Conservation (phyloP, 1,284 basidiomycete genomes). For the Cryptococcus sp. region DNA sequence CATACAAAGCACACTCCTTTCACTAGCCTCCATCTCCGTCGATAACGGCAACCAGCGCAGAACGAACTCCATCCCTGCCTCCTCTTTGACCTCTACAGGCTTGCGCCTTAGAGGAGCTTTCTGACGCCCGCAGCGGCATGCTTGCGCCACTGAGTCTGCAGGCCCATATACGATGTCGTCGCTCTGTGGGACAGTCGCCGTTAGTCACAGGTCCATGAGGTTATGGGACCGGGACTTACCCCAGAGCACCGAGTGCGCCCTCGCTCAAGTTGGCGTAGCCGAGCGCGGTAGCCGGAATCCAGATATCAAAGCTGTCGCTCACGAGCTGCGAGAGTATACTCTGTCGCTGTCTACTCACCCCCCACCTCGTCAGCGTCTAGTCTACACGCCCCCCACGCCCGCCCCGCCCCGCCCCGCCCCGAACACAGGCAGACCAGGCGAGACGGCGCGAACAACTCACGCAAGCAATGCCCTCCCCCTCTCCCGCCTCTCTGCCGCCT, state of each 20-base stretch:
- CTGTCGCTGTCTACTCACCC: constrained; percentile 39
- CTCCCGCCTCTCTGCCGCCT: constrained; percentile 41
- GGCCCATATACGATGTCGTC: constrained; percentile 53
- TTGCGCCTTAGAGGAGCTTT: constrained; percentile 12
- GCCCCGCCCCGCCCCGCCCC: too few species aligned
- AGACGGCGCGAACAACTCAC: constrained; percentile 24
- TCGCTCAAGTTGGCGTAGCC: constrained; percentile 80
- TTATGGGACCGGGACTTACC: constrained; percentile 55
- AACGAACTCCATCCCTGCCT: too few species aligned
- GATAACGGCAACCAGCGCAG: too few species aligned
- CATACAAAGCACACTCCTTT: too few species aligned
- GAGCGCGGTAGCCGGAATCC: constrained; percentile 82
- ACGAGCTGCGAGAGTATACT: constrained; percentile 46
- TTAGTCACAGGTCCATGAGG: background rate
- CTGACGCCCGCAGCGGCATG: constrained; percentile 29
- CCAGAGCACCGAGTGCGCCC: constrained; percentile 75
- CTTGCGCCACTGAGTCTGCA: constrained; percentile 50
- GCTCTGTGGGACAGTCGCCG: constrained; percentile 30
- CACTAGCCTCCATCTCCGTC: too few species aligned
- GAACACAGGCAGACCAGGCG: too few species aligned
- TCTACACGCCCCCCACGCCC: too few species aligned
- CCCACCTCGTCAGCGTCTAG: background rate
- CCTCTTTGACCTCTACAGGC: background rate
- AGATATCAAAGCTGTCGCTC: constrained; percentile 55
- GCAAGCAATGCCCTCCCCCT: constrained; percentile 45